Evolutionary conservation across 2,329 filamentous ascomycete species (phyloP).

Genomic region (Simplicillium aogashimaense): DNA sequence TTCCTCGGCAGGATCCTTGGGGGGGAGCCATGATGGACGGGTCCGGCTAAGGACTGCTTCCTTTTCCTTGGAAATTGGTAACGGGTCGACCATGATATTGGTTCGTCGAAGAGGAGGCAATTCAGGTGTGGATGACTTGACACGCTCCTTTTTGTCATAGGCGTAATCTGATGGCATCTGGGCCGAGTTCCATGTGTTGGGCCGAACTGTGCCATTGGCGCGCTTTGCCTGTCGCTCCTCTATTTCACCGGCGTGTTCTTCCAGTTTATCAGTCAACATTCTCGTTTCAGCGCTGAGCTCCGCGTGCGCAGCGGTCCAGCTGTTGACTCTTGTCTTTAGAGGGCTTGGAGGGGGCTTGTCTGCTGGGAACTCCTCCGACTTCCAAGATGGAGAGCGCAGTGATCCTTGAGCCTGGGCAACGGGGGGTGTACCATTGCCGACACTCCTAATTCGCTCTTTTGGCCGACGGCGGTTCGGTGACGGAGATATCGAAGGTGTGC

Average conservation of each 20-base stretch:
- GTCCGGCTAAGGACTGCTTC: conserved; percentile 74
- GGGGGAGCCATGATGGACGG: conserved; percentile 74
- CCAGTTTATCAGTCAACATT: conserved; percentile 68
- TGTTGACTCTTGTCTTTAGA: conserved; percentile 50
- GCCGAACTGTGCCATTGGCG: conserved; percentile 19
- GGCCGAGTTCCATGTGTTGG: conserved; percentile 29
- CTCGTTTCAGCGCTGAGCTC: conserved; percentile 65
- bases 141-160: conserved; percentile 38
- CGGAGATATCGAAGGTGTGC: conserved; percentile 40
- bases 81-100: conserved; percentile 75
- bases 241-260: conserved; percentile 62
- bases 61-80: conserved; percentile 79
- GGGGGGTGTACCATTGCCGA: conserved; percentile 56
- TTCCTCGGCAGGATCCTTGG: conserved; percentile 85
- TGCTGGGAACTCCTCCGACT: conserved; percentile 29
- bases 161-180: conserved; percentile 19
- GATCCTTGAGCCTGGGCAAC: conserved; percentile 50
- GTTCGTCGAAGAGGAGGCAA: conserved; percentile 60
- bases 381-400: conserved; percentile 47
- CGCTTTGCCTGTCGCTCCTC: conserved; percentile 25
- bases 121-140: conserved; percentile 59
- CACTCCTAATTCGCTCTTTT: conserved; percentile 41
- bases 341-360: conserved; percentile 28
- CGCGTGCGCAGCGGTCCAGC: conserved; percentile 62
- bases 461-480: conserved; percentile 38